Conservation (phyloP, 371 early-diverging fungal genomes). For the Syncephalis fuscata region DNA sequence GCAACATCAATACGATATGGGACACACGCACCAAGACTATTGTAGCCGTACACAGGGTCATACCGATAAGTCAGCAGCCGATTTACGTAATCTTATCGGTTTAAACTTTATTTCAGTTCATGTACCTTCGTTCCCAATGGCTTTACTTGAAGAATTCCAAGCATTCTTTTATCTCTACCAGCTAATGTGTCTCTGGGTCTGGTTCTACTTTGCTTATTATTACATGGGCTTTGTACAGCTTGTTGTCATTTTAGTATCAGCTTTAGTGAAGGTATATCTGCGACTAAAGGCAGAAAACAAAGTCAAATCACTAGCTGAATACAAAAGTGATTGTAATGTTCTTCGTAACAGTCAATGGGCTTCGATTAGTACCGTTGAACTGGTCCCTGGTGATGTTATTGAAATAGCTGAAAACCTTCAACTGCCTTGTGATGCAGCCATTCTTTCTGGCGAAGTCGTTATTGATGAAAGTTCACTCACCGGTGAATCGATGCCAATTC, state of each 20-base stretch:
- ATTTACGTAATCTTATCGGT: slow-evolving; percentile 41
- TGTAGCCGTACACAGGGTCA: slow-evolving; percentile 27
- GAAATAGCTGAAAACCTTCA: slow-evolving; percentile 6
- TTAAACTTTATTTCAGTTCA: slow-evolving; percentile 50
- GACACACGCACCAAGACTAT: slow-evolving; percentile 24
- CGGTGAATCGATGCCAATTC: slow-evolving; percentile 63
- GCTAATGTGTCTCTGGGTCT: slow-evolving; percentile 52
- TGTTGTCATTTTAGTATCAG: slow-evolving; percentile 46
- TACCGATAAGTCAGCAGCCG: slow-evolving; percentile 27
- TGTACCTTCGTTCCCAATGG: slow-evolving; percentile 30
- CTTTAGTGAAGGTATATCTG: slow-evolving; percentile 47
- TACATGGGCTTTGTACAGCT: slow-evolving; percentile 58
- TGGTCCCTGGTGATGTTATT: slow-evolving; percentile 48
- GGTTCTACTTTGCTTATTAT: slow-evolving; percentile 57
- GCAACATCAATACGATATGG: slow-evolving; percentile 35
- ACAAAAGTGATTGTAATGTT: slow-evolving; percentile 28
- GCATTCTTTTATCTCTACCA: slow-evolving; percentile 69
- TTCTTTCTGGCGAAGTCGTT: slow-evolving; percentile 34
- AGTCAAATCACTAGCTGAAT: slow-evolving; percentile 48
- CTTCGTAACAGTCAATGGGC: slow-evolving; percentile 39
- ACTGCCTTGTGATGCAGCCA: slow-evolving; percentile 44
- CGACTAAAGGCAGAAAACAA: slow-evolving; percentile 39
- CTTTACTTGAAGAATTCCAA: slow-evolving; percentile 41
- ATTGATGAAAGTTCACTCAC: slow-evolving; percentile 74
- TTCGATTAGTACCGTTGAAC: slow-evolving; percentile 25